Conservation (phyloP, 768 basidiomycete genomes). For the Suillus placidus region DNA sequence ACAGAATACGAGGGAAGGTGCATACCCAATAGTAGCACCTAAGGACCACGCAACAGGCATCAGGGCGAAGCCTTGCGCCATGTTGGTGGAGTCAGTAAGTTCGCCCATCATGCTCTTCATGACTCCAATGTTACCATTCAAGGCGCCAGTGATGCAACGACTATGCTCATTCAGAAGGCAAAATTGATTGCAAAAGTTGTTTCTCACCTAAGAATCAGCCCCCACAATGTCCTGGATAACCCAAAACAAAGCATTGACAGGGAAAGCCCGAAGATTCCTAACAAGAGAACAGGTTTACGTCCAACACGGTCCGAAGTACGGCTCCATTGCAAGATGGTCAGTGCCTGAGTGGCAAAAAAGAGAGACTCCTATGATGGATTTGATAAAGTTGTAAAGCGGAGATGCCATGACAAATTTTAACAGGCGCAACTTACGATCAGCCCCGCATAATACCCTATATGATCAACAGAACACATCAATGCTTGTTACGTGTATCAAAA, state of each 20-base stretch:
- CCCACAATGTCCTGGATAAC: constrained; percentile 59
- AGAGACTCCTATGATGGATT: constrained; percentile 42
- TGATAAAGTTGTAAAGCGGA: not conserved
- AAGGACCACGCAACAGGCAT: constrained; percentile 39
- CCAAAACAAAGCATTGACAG: constrained; percentile 66
- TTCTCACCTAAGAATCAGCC: constrained; percentile 56
- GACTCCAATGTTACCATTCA: constrained; percentile 73
- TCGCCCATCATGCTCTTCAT: constrained; percentile 76
- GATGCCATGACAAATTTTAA: not conserved
- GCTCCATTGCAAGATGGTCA: constrained; percentile 52
- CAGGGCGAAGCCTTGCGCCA: constrained; percentile 41
- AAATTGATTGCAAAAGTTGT: not conserved
- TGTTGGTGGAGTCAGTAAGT: constrained; percentile 63
- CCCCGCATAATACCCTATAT: constrained; percentile 49
- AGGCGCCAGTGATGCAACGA: constrained; percentile 68
- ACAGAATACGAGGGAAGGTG: constrained; percentile 25
- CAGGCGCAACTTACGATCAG: constrained; percentile 42
- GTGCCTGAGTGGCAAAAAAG: constrained; percentile 49
- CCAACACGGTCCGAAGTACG: constrained; percentile 50
- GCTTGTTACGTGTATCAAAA: not conserved
- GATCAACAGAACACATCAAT: not conserved
- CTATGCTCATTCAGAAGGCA: constrained; percentile 18
- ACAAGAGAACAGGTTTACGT: constrained; percentile 51
- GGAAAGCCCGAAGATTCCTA: constrained; percentile 40
- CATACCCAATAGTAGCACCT: constrained; percentile 39